Percentiles rank a stretch among this genome's conserved stretches.
Conservation (phyloP, 1,139 yeast genomes). For the Debaryomyces udenii region DNA sequence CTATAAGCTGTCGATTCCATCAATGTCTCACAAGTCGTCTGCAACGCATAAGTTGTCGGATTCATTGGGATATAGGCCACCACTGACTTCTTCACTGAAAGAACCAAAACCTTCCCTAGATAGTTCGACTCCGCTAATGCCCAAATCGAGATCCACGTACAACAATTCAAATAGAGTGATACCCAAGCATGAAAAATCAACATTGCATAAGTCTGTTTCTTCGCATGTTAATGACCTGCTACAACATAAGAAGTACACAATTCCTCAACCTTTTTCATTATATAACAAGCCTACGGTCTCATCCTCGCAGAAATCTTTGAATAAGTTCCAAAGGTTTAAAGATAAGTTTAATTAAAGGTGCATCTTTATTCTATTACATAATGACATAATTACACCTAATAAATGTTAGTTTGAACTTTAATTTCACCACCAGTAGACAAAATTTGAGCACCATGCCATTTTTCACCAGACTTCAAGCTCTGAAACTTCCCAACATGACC, state of each 20-base stretch:
- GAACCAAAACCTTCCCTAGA: slow-evolving; percentile 4
- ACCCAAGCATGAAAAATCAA: slow-evolving; percentile 1
- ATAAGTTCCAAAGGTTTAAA: slow-evolving; percentile 35
- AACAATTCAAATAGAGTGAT: slow-evolving; percentile 4
- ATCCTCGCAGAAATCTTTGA: slow-evolving; percentile 45
- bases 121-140: not conserved
- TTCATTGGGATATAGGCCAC: slow-evolving; percentile 12
- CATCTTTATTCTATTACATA: too few species aligned
- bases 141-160: slow-evolving; percentile 5
- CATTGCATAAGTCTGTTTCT: slow-evolving; percentile 3
- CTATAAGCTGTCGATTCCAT: slow-evolving; percentile 16
- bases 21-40: slow-evolving; percentile 13
- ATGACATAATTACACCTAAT: slow-evolving; percentile 18
- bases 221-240: not conserved
- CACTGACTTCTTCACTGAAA: slow-evolving; percentile 10
- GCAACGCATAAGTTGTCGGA: slow-evolving; percentile 18
- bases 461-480: slow-evolving; percentile 62
- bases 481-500: slow-evolving; percentile 79
- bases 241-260: slow-evolving; percentile 18
- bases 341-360: slow-evolving; percentile 26
- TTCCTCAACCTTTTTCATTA: slow-evolving; percentile 30
- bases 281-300: slow-evolving; percentile 50
- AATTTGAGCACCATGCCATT: slow-evolving; percentile 59
- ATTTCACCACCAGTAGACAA: slow-evolving; percentile 46
- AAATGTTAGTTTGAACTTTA: slow-evolving; percentile 47